phyloP scores from a whole-genome alignment of 345 rosid genomes.

The Pugionium dolabratum region DNA sequence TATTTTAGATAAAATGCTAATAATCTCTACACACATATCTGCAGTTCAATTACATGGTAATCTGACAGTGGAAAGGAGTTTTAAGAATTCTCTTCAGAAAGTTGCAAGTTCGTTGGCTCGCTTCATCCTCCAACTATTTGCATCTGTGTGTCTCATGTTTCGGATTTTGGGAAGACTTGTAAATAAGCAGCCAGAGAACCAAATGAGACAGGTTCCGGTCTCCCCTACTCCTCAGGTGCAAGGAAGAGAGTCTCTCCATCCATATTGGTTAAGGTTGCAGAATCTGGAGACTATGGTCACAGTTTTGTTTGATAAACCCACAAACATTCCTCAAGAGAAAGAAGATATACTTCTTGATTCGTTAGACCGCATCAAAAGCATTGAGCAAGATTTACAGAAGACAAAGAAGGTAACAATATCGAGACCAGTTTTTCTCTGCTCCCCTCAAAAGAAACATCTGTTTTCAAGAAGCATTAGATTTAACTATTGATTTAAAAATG shows the following conservation, averaged over 20 bases:
- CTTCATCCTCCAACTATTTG: constrained; percentile 54
- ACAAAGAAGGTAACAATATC: constrained; percentile 63
- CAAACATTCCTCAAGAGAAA: constrained; percentile 83
- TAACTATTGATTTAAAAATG: constrained; percentile 8
- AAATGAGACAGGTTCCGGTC: constrained; percentile 41
- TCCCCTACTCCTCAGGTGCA: constrained; percentile 44
- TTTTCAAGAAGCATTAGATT: constrained; percentile 6
- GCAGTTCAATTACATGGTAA: constrained; percentile 51
- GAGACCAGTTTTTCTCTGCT: constrained; percentile 4
- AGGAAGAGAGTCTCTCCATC: constrained; percentile 52
- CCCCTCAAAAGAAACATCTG: not conserved
- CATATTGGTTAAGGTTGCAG: constrained; percentile 87
- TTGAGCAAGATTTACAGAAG: constrained; percentile 85
- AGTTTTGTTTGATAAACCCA: constrained; percentile 62
- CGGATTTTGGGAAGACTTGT: constrained; percentile 50
- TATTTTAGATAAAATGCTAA: constrained; percentile 13
- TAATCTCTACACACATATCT: constrained; percentile 24
- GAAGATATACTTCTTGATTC: constrained; percentile 85
- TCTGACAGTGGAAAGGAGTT: constrained; percentile 36
- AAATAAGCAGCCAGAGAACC: constrained; percentile 46
- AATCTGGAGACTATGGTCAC: constrained; percentile 68
- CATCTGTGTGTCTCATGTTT: constrained; percentile 50
- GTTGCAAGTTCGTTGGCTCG: constrained; percentile 41
- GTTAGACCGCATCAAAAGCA: constrained; percentile 70
- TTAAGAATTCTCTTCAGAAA: constrained; percentile 43